A percentile compares a stretch with the other conserved stretches of the same genome.
Evolutionary conservation across 2,329 filamentous ascomycete species (phyloP).

Genomic region (Plectosphaerella plurivora): DNA sequence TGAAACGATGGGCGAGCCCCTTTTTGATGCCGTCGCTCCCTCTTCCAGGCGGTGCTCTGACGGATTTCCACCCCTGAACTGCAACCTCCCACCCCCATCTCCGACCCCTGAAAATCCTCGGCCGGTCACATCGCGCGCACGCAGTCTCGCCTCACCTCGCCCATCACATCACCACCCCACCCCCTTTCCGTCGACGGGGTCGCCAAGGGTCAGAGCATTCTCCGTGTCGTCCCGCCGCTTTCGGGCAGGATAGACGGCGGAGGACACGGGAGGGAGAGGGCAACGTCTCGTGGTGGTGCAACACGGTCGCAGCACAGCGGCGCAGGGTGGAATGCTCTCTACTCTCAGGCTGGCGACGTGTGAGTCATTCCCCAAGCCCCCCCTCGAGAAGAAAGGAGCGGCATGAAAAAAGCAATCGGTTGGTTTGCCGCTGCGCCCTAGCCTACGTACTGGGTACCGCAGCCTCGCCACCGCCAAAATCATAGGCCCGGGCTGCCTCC

Average conservation of each 20-base stretch:
- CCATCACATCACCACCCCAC: too few species aligned
- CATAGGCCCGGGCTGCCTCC: not conserved
- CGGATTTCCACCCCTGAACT: not conserved
- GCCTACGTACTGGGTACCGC: slow-evolving; percentile 8
- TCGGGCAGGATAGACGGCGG: too few species aligned
- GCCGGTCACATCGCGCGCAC: not conserved
- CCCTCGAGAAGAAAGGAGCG: not conserved
- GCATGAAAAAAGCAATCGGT: not conserved
- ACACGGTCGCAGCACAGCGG: not conserved
- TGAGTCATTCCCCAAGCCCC: slow-evolving; percentile 12
- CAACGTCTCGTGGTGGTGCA: not conserved
- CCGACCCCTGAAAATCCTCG: not conserved
- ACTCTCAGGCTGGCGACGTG: slow-evolving; percentile 7
- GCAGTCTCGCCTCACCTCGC: too few species aligned
- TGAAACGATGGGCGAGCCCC: slow-evolving; percentile 15
- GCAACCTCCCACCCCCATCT: not conserved
- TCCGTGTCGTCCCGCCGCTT: too few species aligned
- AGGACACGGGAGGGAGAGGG: too few species aligned
- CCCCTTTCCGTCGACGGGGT: too few species aligned
- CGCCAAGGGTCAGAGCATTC: too few species aligned
- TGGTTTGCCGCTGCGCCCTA: not conserved
- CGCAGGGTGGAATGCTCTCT: not conserved
- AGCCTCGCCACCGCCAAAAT: slow-evolving; percentile 10
- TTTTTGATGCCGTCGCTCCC: slow-evolving; percentile 10
- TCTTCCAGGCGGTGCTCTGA: not conserved